phyloP scores from a whole-genome alignment of 176 grass and related monocot genomes.

The Triticum aestivum region IWGSC_CS_RefSeq_v2.1 NC_057809.1:612131689-612132188 shows the following conservation, averaged over 20 bases:
- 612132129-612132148: background rate
- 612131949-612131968: background rate
- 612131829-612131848: slow-evolving; percentile 92
- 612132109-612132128: background rate
- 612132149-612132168: background rate
- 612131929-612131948: background rate
- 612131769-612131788: slow-evolving; percentile 79
- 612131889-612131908: background rate
- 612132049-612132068: background rate
- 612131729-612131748: slow-evolving; percentile 98
- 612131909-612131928: background rate
- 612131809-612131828: slow-evolving; percentile 91
- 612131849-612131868: slow-evolving; percentile 81
- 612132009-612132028: background rate
- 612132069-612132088: background rate
- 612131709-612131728: slow-evolving; percentile 47
- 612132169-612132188: background rate
- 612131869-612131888: background rate
- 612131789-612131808: slow-evolving; percentile 96
- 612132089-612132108: background rate
- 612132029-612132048: background rate
- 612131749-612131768: slow-evolving; percentile 94
- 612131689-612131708: background rate
- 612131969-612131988: background rate
- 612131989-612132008: background rate